Base-by-base conservation (phyloP, 176 grass and related monocot species). In the Zizania latifolia region DNA sequence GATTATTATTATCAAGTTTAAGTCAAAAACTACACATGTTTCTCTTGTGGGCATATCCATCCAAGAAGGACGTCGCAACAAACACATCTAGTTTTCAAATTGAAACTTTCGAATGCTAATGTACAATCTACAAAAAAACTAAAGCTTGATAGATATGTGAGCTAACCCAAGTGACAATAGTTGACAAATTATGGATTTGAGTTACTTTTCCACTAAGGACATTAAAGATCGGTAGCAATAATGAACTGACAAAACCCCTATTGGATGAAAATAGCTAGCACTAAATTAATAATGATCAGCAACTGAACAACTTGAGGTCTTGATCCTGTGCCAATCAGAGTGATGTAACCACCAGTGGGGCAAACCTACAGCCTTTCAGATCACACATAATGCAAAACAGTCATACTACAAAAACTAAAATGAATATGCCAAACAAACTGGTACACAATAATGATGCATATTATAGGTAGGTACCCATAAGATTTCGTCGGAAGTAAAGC, bases 401-500 rank as follows among this genome's bases (percentile, higher is more conserved):
- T 78, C 28, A 32, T 72, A 59, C 68, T 27, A 78, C 23, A 58
- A 23, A 79, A 68, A 48, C 21, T n/a, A 32, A 37, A 39, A 63
- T 1, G 40, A 68, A 72, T 66, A 63, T 16, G 39, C 23, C 39
- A 9, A 72, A 73, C 39, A 68, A 43, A 40, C n/a, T 33, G n/a
- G n/a, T n/a, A 29, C 11, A 44, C 17, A 61, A 74, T 68, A 15
- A 74, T 60, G 30, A 38, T 55, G 61, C 21, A 30, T 61, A 48
- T 11, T 27, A 33, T 40, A 35, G 34, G 40, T 36, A 27, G 34
- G 75, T 61, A 19, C 6, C 19, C 10, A 23, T 56, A 79, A 45
- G 74, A 37, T 78, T 79, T 28, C 10, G 62, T 69, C 45, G 8
- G 34, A 83, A 75, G 74, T 54, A 83, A 77, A 41, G 55, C 70